These are phyloP conservation scores for Podochytrium sp. DNA, from an alignment of 192 early-diverging fungal species.

Conservation along the genomic window DNA sequence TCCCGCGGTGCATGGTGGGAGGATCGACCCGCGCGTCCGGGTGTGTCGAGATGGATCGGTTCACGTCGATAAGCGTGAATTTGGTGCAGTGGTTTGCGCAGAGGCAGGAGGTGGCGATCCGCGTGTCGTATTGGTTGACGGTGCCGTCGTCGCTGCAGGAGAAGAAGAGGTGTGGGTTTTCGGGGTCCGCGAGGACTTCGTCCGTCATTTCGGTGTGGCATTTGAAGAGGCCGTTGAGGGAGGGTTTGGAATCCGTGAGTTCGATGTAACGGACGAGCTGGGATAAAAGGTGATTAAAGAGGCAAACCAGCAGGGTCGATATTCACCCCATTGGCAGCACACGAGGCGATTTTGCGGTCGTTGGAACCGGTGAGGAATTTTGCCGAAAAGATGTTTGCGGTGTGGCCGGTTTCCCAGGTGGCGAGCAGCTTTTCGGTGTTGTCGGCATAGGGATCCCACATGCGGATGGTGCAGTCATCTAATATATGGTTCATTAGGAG, in stretches of 20 bases:
- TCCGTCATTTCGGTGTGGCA: conserved; percentile 28
- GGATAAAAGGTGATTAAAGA: neutral
- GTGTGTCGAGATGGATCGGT: conserved; percentile 10
- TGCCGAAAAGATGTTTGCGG: conserved; percentile 27
- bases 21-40: neutral
- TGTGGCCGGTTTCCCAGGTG: neutral
- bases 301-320: neutral
- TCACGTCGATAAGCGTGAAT: conserved; percentile 20
- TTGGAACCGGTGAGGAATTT: conserved; percentile 5
- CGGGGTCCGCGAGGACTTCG: conserved; percentile 26
- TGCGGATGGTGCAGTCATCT: conserved; percentile 17
- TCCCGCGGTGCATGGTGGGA: neutral
- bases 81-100: conserved; percentile 13
- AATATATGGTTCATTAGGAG: neutral
- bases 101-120: conserved; percentile 4
- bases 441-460: conserved; percentile 26
- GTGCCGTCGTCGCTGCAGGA: conserved; percentile 29
- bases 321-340: conserved; percentile 5
- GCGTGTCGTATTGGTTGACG: conserved; percentile 29
- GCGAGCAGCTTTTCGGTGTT: neutral
- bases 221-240: conserved; percentile 22
- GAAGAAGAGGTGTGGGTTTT: conserved; percentile 23
- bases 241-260: neutral
- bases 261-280: conserved; percentile 13
- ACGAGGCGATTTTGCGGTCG: conserved; percentile 12